These are phyloP conservation scores for Tilletia walkeri DNA, from an alignment of 1,284 basidiomycete species.

Conservation along the genomic window DNA sequence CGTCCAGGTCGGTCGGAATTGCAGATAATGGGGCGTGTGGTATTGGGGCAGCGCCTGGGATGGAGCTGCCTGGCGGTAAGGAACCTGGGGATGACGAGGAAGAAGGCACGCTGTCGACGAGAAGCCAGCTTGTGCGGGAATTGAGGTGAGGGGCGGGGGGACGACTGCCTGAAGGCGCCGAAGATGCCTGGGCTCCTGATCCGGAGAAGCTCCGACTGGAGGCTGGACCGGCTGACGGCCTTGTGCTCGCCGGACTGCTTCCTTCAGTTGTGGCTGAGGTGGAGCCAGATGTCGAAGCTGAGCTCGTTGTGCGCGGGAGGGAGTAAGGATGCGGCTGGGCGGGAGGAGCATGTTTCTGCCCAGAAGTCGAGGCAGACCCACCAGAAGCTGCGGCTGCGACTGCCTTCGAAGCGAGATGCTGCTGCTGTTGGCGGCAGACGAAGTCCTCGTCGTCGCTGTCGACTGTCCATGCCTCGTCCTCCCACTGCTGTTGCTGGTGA, in stretches of 20 bases:
- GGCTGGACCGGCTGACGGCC: background rate
- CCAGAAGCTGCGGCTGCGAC: background rate
- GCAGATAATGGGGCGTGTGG: background rate
- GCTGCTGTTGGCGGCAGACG: constrained; percentile 14
- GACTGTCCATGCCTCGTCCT: constrained; percentile 16
- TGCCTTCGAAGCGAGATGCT: constrained; percentile 3
- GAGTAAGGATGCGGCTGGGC: background rate
- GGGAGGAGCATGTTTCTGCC: constrained; percentile 6
- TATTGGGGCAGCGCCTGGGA: no score
- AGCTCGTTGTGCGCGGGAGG: background rate
- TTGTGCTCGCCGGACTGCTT: background rate
- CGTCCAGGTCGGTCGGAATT: constrained; percentile 7
- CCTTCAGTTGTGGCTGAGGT: background rate
- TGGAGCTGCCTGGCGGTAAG: background rate
- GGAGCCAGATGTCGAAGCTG: background rate
- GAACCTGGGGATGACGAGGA: background rate
- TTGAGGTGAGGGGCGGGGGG: background rate
- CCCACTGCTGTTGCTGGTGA: background rate
- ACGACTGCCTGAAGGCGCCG: background rate
- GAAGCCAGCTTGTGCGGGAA: constrained; percentile 7
- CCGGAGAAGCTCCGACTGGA: background rate
- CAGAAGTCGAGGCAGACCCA: background rate
- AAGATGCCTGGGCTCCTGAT: no score
- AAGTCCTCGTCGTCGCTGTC: constrained; percentile 18
- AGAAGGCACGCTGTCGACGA: constrained; percentile 8